Conservation (phyloP, 1,139 yeast genomes). For the Saccharomyces hybrid region DNA sequence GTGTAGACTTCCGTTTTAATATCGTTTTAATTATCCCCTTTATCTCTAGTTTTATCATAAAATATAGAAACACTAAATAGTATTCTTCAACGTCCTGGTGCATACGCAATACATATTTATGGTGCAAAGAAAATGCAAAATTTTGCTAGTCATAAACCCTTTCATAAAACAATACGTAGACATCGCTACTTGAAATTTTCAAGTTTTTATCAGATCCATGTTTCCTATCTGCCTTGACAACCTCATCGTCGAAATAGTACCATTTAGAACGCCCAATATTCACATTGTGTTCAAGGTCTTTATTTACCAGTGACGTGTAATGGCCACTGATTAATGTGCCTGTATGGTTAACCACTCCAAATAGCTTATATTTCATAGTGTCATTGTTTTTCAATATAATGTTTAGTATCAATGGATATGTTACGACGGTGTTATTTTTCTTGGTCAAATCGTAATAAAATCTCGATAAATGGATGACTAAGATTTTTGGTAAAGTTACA, state of each 20-base stretch:
- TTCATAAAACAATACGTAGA: conserved; percentile 66
- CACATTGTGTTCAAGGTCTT: conserved; percentile 33
- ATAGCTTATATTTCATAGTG: conserved; percentile 43
- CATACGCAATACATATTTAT: background rate
- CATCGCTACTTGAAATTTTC: conserved; percentile 49
- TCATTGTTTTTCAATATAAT: conserved; percentile 37
- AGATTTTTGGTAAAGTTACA: conserved; percentile 53
- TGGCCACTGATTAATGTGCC: conserved; percentile 71
- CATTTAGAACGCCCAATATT: conserved; percentile 34
- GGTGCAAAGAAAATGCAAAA: background rate
- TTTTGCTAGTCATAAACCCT: conserved; percentile 26
- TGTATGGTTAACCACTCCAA: conserved; percentile 60
- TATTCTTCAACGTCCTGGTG: background rate
- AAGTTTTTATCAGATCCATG: conserved; percentile 41
- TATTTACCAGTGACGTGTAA: conserved; percentile 60
- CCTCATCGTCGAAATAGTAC: conserved; percentile 71
- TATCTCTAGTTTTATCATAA: background rate
- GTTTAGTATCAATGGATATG: conserved; percentile 48
- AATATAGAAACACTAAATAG: background rate
- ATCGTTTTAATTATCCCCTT: background rate
- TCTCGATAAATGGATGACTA: conserved; percentile 58
- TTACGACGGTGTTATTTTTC: conserved; percentile 46
- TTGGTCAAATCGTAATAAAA: conserved; percentile 50
- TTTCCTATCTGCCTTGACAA: conserved; percentile 39
- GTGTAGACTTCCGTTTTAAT: background rate